Evolutionary conservation across 106 monocot genomes (phyloP).

Genomic region (Phalaenopsis aphrodite): DNA sequence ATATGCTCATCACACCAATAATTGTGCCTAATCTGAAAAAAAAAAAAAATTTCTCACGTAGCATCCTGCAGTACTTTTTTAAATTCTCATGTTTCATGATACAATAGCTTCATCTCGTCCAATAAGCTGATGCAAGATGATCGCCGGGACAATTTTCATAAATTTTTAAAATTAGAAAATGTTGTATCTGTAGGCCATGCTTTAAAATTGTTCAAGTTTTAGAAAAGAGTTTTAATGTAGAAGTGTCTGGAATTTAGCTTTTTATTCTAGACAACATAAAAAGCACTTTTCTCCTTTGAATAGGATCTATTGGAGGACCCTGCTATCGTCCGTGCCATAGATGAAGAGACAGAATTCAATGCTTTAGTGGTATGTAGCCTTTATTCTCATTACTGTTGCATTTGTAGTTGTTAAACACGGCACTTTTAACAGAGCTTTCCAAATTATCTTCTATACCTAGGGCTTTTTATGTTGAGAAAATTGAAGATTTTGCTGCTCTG

Average conservation of each 20-base stretch:
- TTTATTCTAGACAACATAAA: background rate
- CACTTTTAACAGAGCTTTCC: background rate
- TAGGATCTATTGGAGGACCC: conserved; percentile 92
- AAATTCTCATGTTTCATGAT: background rate
- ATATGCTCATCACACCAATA: background rate
- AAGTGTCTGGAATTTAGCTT: background rate
- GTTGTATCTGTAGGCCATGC: background rate
- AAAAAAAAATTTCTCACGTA: background rate
- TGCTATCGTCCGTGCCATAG: conserved; percentile 62
- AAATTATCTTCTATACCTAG: background rate
- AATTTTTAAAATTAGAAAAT: background rate
- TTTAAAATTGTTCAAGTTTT: background rate
- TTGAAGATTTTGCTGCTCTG: too few species aligned
- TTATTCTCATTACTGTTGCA: background rate
- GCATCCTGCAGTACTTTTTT: background rate
- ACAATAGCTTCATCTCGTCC: background rate
- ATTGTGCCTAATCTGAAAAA: background rate
- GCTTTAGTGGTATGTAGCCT: conserved; percentile 56
- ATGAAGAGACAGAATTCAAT: conserved; percentile 88
- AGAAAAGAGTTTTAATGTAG: background rate
- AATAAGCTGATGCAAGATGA: background rate
- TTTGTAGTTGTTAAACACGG: background rate
- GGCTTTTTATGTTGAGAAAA: too few species aligned
- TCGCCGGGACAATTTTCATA: background rate
- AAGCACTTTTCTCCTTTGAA: conserved; percentile 9